Evolutionary conservation across 805 yeast genomes (phyloP).

Genomic region (Candida saitoana): DNA sequence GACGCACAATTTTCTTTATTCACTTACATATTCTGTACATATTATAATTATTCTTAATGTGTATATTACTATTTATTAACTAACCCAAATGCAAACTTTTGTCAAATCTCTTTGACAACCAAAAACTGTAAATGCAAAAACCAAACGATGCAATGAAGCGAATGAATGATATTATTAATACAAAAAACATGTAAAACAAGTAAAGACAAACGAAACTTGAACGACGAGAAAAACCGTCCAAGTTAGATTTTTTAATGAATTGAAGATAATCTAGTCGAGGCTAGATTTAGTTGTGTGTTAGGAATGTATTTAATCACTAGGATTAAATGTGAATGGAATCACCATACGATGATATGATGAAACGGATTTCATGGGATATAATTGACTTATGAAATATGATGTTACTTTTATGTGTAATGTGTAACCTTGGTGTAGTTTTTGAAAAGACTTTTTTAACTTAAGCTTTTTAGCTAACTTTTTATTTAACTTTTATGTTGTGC

Average conservation of each 20-base stretch:
- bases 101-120: background rate
- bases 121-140: conserved; percentile 2
- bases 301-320: background rate
- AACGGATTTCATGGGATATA: background rate
- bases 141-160: conserved; percentile 1
- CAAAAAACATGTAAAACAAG: background rate
- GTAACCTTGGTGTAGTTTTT: too few species aligned
- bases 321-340: background rate
- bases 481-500: too few species aligned
- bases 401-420: too few species aligned
- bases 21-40: background rate
- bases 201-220: background rate
- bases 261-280: too few species aligned
- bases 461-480: too few species aligned
- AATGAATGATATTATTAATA: background rate
- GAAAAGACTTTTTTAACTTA: too few species aligned
- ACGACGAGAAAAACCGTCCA: background rate
- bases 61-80: background rate
- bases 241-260: too few species aligned
- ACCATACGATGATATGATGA: background rate
- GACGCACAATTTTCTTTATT: background rate
- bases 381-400: background rate
- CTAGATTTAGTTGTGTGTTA: background rate
- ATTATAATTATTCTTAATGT: background rate
- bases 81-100: conserved; percentile 5